These are phyloP conservation scores for Adenanthera pavonina DNA, from an alignment of 306 rosid genomes.

Conservation along the genomic window DNA sequence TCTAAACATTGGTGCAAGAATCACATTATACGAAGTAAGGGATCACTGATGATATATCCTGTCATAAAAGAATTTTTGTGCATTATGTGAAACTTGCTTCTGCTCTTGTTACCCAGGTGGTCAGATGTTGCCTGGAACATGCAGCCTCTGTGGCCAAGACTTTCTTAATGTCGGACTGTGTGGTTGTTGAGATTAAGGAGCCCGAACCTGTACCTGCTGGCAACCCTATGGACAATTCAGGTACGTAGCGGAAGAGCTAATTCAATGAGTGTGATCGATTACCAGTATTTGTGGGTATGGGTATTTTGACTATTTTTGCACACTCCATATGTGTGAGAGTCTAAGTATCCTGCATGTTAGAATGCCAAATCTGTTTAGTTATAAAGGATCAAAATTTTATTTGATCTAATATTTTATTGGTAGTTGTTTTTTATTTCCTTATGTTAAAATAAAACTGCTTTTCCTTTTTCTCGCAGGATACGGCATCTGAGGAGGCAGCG, in stretches of 20 bases:
- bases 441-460: not conserved
- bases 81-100: not conserved
- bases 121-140: conserved; percentile 98
- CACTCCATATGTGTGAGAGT: not conserved
- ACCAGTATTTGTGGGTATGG: not conserved
- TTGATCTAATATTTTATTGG: not conserved
- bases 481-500: conserved; percentile 51
- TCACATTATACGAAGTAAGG: not conserved
- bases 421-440: not conserved
- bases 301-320: too few species aligned
- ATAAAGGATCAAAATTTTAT: not conserved
- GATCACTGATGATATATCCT: not conserved
- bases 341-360: not conserved
- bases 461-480: conserved; percentile 55
- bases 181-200: conserved; percentile 98
- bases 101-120: conserved; percentile 62
- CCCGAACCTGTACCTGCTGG: conserved; percentile 79
- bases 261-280: not conserved
- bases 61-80: not conserved
- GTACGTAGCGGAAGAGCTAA: conserved; percentile 42
- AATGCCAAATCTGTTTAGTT: not conserved
- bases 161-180: conserved; percentile 97
- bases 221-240: conserved; percentile 96
- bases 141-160: conserved; percentile 98
- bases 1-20: not conserved